A percentile compares a stretch with the other conserved stretches of the same genome.
These are phyloP conservation scores for Candida hispaniensis DNA, from an alignment of 805 yeast genomes.

Conservation along the genomic window DNA sequence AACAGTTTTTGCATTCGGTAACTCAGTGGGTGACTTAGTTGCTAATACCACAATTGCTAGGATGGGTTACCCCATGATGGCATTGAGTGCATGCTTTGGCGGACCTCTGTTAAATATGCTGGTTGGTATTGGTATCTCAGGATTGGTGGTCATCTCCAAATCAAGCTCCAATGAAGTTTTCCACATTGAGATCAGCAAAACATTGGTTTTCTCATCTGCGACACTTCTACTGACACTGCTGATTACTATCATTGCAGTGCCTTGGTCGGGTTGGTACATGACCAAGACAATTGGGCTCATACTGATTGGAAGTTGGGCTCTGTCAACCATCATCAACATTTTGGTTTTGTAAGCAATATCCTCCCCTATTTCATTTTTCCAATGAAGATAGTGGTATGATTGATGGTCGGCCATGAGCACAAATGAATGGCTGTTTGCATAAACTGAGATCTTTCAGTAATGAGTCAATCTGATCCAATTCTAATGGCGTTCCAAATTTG, in stretches of 20 bases:
- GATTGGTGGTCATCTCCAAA: conserved; percentile 36
- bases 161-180: conserved; percentile 18
- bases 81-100: conserved; percentile 92
- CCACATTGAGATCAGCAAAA: conserved; percentile 30
- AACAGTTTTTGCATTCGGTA: conserved; percentile 85
- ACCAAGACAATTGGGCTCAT: conserved; percentile 32
- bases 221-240: conserved; percentile 34
- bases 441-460: too few relatives aligned
- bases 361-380: too few relatives aligned
- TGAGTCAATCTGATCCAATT: too few relatives aligned
- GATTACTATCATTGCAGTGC: conserved; percentile 33
- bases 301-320: conserved; percentile 35
- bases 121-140: conserved; percentile 72
- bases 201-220: conserved; percentile 35
- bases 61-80: conserved; percentile 80
- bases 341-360: conserved; percentile 8
- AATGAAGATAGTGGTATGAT: too few relatives aligned
- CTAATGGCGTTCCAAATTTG: too few relatives aligned
- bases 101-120: conserved; percentile 74
- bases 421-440: too few relatives aligned
- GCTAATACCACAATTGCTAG: conserved; percentile 71
- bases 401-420: too few relatives aligned
- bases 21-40: conserved; percentile 81
- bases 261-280: conserved; percentile 35
- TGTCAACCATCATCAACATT: conserved; percentile 30